Evolutionary conservation across 106 monocot species (phyloP), one percentile per base, ranked within the genome.

Genomic region (Dendrobium chrysotoxum): DNA sequence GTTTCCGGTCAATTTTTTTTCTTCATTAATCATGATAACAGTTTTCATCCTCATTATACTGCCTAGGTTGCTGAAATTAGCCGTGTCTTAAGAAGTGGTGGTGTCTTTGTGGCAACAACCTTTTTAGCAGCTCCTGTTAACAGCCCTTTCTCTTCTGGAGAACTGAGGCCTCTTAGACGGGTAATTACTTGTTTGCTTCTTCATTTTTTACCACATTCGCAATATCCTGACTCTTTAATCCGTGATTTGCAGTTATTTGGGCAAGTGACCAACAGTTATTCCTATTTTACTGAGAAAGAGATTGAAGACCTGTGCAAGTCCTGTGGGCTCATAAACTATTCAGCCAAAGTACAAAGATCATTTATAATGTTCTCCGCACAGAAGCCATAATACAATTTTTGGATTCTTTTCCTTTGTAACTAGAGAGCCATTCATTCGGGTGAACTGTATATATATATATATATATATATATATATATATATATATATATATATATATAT

Each of bases 321-420:
- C 6, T 98, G 98, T 81, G 98, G 98, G 47, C 92, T 98, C 44
- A 57, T 88, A 55, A 98, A 95, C 77, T 98, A 89, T 50, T 83
- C 89, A 8, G 85, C 92, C 84, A 91, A 92, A 80, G 86, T 95
- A 55, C 84, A 88, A 67, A 82, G 87, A 50, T 80, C 98, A 1
- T 98, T 98, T 81, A 98, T 98, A 81, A 95, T 98, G 92, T 98
- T 98, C 86, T 95, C 95, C 8, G 98, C 95, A 12, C 92, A 98
- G 80, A 98, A 95, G 82, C 92, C 95, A 40, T 98, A 79, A 84
- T 7, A 50, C 61, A 6, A 50, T 16, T n/a, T 30, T 20, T 39
- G 50, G 15, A 50, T 50, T 50, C 15, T 16, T 50, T 50, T 50
- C 50, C 2, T 50, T 50, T 15, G 10, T 50, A 11, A 50, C 10